Percentiles rank a stretch among this genome's conserved stretches.
These are phyloP conservation scores for Chlorencoelia australis DNA, from an alignment of 2,329 filamentous ascomycete species.

Conservation along the genomic window DNA sequence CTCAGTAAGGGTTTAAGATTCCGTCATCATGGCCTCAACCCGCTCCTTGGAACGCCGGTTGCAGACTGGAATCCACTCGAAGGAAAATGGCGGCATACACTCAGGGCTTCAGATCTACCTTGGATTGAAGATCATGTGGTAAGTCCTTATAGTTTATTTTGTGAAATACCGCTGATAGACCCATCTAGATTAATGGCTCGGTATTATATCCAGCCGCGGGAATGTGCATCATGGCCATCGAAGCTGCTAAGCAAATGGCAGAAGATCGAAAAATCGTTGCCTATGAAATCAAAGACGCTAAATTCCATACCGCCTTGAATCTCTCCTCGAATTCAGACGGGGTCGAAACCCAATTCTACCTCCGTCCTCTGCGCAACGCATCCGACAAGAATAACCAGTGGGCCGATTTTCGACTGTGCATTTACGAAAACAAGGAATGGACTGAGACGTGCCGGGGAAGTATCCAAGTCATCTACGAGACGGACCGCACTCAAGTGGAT, in stretches of 20 bases:
- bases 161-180: constrained; percentile 7
- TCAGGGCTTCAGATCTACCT: constrained; percentile 19
- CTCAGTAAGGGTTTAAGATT: constrained; percentile 35
- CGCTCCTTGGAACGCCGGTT: constrained; percentile 21
- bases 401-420: constrained; percentile 2
- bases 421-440: neutral
- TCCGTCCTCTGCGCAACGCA: neutral
- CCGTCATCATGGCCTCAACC: constrained; percentile 33
- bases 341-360: constrained; percentile 13
- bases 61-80: constrained; percentile 14
- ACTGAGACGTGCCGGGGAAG: constrained; percentile 2
- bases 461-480: constrained; percentile 2
- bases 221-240: constrained; percentile 26
- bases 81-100: constrained; percentile 23
- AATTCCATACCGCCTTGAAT: constrained; percentile 35
- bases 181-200: neutral
- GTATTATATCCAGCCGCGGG: constrained; percentile 25
- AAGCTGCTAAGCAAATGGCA: constrained; percentile 16
- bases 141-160: neutral
- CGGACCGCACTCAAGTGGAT: neutral
- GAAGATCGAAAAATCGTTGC: constrained; percentile 3
- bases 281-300: constrained; percentile 30
- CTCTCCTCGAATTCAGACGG: constrained; percentile 26
- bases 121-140: constrained; percentile 26
- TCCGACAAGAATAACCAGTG: neutral